Evolutionary conservation across 1,139 yeast genomes (phyloP).

Genomic region (Candida gigantensis): DNA sequence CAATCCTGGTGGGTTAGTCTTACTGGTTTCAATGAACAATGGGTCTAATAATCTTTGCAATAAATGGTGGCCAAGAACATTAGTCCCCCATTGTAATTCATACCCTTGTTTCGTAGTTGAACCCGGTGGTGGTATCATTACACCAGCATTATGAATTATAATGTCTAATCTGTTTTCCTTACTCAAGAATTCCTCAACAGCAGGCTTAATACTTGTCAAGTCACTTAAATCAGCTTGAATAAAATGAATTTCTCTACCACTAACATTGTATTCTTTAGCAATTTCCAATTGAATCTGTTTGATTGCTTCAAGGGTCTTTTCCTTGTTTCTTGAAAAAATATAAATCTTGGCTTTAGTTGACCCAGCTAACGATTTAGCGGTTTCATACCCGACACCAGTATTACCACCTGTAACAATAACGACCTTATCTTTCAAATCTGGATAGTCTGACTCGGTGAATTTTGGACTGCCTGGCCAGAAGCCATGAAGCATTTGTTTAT

Average conservation of each 20-base stretch:
- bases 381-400: constrained; percentile 29
- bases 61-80: constrained; percentile 51
- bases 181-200: constrained; percentile 30
- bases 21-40: constrained; percentile 34
- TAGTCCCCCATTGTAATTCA: constrained; percentile 38
- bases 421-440: constrained; percentile 21
- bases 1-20: constrained; percentile 13
- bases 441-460: constrained; percentile 17
- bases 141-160: constrained; percentile 52
- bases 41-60: constrained; percentile 48
- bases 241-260: constrained; percentile 18
- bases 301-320: constrained; percentile 27
- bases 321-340: constrained; percentile 20
- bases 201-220: constrained; percentile 43
- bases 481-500: constrained; percentile 14
- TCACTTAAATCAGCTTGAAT: constrained; percentile 44
- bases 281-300: constrained; percentile 24
- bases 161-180: constrained; percentile 33
- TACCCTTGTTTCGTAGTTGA: constrained; percentile 17
- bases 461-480: constrained; percentile 15
- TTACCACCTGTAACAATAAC: constrained; percentile 24
- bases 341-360: constrained; percentile 38
- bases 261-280: constrained; percentile 15
- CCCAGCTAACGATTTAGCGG: constrained; percentile 35
- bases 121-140: constrained; percentile 43